phyloP scores from a whole-genome alignment of 495 filamentous ascomycete genomes.

The Immersiella caudata region DNA sequence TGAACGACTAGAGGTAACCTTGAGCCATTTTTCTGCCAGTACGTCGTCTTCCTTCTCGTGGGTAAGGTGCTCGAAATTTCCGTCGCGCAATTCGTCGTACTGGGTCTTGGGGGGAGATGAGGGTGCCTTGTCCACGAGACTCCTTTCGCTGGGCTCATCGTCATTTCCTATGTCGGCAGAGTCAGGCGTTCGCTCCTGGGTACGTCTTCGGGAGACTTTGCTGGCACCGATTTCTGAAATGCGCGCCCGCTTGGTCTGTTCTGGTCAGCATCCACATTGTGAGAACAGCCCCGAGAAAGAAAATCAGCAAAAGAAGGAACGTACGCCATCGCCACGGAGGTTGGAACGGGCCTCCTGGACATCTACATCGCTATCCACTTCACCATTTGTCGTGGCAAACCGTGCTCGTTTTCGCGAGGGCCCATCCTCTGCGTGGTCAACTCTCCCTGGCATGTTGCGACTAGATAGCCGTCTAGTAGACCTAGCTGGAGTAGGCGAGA shows the following conservation, averaged over 20 bases:
- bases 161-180: slow-evolving; percentile 30
- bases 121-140: slow-evolving; percentile 5
- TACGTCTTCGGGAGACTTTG: slow-evolving; percentile 29
- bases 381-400: slow-evolving; percentile 35
- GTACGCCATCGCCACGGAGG: slow-evolving; percentile 50
- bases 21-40: slow-evolving; percentile 73
- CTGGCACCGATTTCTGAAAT: slow-evolving; percentile 35
- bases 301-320: slow-evolving; percentile 24
- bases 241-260: slow-evolving; percentile 50
- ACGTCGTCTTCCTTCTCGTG: slow-evolving; percentile 62
- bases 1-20: slow-evolving; percentile 62
- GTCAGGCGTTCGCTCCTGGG: slow-evolving; percentile 26
- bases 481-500: not conserved
- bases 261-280: not conserved
- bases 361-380: slow-evolving; percentile 55
- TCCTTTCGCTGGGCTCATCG: slow-evolving; percentile 34
- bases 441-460: slow-evolving; percentile 29
- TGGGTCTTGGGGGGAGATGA: slow-evolving; percentile 48
- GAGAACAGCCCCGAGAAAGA: slow-evolving; percentile 5
- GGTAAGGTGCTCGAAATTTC: slow-evolving; percentile 53
- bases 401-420: slow-evolving; percentile 42
- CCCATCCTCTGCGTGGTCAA: slow-evolving; percentile 24
- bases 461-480: not conserved
- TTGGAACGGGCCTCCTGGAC: slow-evolving; percentile 50
- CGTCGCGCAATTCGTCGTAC: slow-evolving; percentile 56